Percentiles rank a stretch among this genome's conserved stretches.
Evolutionary conservation across 192 early-diverging fungal genomes (phyloP).

Genomic region (Spinellus fusiger): DNA sequence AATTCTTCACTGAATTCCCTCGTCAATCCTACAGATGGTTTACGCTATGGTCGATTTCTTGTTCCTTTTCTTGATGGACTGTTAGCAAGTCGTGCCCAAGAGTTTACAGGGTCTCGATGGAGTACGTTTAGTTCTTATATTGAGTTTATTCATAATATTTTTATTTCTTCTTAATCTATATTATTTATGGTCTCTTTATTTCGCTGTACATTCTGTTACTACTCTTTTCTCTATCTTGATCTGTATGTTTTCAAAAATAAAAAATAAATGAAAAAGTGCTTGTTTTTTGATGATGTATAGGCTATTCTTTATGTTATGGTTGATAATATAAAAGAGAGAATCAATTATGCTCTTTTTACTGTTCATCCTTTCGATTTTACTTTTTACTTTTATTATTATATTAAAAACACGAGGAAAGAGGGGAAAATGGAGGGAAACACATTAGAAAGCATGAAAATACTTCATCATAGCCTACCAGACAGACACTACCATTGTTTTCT

Average conservation of each 20-base stretch:
- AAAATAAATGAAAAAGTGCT: not conserved
- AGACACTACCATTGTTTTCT: too few relatives aligned
- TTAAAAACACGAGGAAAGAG: too few relatives aligned
- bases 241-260: too few relatives aligned
- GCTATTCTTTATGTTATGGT: too few relatives aligned
- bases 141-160: conserved; percentile 18
- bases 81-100: conserved; percentile 24
- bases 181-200: not conserved
- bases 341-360: not conserved
- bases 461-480: too few relatives aligned
- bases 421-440: too few relatives aligned
- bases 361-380: not conserved
- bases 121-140: conserved; percentile 30
- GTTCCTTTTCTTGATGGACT: conserved; percentile 27
- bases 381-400: not conserved
- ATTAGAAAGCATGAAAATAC: too few relatives aligned
- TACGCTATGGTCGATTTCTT: conserved; percentile 6
- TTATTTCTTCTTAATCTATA: not conserved
- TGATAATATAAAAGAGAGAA: too few relatives aligned
- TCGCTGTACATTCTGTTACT: not conserved
- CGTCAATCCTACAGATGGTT: not conserved
- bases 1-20: not conserved
- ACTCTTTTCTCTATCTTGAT: not conserved
- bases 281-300: not conserved
- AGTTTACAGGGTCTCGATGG: conserved; percentile 26